Conservation (phyloP, 192 early-diverging fungal genomes). For the Coemansia pectinata region DNA sequence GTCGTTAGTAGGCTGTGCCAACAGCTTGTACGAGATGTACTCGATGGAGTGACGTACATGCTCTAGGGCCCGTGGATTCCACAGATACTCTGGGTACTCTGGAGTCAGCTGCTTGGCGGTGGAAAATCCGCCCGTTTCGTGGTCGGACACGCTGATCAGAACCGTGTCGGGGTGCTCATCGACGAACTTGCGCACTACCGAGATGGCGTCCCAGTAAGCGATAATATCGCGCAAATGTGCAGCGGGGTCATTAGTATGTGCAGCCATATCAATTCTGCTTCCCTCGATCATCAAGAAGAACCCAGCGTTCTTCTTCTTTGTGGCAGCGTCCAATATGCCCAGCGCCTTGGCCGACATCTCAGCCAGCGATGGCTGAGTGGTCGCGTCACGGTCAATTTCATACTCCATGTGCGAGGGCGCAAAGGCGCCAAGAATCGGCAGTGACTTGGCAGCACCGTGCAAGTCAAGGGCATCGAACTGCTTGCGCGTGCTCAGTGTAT, state of each 20-base stretch:
- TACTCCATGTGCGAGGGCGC: conserved; percentile 88
- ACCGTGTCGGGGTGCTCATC: conserved; percentile 79
- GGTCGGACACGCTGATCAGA: conserved; percentile 90
- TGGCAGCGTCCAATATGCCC: conserved; percentile 62
- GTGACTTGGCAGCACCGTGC: conserved; percentile 10
- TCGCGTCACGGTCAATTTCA: conserved; percentile 77
- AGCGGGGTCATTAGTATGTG: conserved; percentile 91
- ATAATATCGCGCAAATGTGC: conserved; percentile 91
- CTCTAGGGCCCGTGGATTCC: conserved; percentile 74
- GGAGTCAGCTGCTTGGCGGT: conserved; percentile 70
- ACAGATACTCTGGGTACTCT: conserved; percentile 85
- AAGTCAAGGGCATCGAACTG: conserved; percentile 66
- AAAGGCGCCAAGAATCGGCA: conserved; percentile 81
- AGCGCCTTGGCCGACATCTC: conserved; percentile 90
- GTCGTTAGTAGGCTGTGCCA: conserved; percentile 13
- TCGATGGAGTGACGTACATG: conserved; percentile 72
- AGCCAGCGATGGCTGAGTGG: conserved; percentile 72
- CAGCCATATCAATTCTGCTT: conserved; percentile 96
- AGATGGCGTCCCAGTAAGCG: conserved; percentile 80
- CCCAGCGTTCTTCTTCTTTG: conserved; percentile 60
- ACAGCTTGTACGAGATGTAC: conserved; percentile 47
- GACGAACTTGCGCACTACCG: conserved; percentile 74
- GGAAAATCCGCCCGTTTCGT: conserved; percentile 96
- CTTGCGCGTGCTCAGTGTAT: conserved; percentile 54
- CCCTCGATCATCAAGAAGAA: conserved; percentile 99